Conservation (phyloP, 129 eudicot genomes). For the sunflower (Helianthus annuus) region DNA sequence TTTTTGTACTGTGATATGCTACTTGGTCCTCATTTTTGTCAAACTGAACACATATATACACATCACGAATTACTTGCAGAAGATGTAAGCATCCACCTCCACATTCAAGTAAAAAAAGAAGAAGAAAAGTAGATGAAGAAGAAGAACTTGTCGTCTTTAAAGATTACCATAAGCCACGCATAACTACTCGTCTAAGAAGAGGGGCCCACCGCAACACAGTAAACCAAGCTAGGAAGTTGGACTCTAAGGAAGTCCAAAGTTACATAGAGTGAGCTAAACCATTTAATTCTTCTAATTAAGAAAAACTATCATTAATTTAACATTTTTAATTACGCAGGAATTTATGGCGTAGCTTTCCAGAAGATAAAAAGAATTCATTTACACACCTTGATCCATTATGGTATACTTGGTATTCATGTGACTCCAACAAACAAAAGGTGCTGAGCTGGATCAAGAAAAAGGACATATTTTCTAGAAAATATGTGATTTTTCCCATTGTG, state of each 20-base stretch:
- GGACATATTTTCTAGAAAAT: constrained; percentile 56
- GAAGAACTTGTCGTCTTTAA: constrained; percentile 33
- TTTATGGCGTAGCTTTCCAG: constrained; percentile 54
- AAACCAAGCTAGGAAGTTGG: constrained; percentile 38
- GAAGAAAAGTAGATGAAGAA: constrained; percentile 26
- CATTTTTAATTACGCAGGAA: constrained; percentile 35
- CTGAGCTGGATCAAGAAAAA: constrained; percentile 61
- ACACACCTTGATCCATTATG: constrained; percentile 57
- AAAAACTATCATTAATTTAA: no score
- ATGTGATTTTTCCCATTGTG: constrained; percentile 70
- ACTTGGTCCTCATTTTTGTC: background rate
- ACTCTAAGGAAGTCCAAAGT: constrained; percentile 36
- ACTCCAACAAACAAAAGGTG: constrained; percentile 40
- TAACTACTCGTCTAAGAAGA: constrained; percentile 27
- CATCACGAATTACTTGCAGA: constrained; percentile 21
- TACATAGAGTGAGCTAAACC: constrained; percentile 57
- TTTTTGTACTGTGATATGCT: background rate
- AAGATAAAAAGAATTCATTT: constrained; percentile 48
- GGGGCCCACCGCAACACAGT: background rate
- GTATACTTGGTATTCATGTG: constrained; percentile 48
- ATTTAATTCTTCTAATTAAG: background rate
- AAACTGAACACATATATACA: constrained; percentile 10
- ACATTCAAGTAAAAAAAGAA: constrained; percentile 8
- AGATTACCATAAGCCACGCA: constrained; percentile 14
- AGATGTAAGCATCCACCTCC: constrained; percentile 19